phyloP scores from a whole-genome alignment of 2,329 filamentous ascomycete species.

The Fusarium tanahbumbuense region DNA sequence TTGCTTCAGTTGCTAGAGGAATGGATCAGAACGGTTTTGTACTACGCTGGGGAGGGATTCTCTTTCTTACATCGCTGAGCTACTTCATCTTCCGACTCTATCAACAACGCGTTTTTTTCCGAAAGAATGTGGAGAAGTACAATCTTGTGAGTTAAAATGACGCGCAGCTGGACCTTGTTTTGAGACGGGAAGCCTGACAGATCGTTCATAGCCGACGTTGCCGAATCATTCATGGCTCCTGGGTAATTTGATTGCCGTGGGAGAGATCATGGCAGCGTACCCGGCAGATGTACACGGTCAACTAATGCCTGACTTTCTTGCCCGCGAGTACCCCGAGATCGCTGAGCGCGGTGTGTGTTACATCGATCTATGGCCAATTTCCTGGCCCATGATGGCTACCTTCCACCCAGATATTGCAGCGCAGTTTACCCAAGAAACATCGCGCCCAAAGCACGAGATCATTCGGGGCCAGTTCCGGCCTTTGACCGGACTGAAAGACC shows the following conservation, averaged over 20 bases:
- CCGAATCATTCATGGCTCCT: constrained; percentile 2
- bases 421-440: neutral
- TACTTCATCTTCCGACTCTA: neutral
- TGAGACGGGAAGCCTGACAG: neutral
- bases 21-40: neutral
- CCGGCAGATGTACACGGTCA: neutral
- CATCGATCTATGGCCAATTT: constrained; percentile 8
- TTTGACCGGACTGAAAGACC: neutral
- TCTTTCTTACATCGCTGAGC: neutral
- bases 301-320: constrained; percentile 3
- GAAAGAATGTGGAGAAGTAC: neutral
- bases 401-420: neutral
- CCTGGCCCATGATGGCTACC: neutral
- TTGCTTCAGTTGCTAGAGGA: neutral
- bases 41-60: neutral
- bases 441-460: neutral
- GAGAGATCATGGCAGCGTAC: constrained; percentile 1
- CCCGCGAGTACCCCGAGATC: neutral
- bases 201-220: neutral
- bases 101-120: constrained; percentile 1
- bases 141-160: neutral
- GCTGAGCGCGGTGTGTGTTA: neutral
- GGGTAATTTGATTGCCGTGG: neutral
- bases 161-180: neutral
- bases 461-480: neutral